Conservation (phyloP, 2,329 filamentous ascomycete genomes). For the Trichoderma endophyticum region DNA sequence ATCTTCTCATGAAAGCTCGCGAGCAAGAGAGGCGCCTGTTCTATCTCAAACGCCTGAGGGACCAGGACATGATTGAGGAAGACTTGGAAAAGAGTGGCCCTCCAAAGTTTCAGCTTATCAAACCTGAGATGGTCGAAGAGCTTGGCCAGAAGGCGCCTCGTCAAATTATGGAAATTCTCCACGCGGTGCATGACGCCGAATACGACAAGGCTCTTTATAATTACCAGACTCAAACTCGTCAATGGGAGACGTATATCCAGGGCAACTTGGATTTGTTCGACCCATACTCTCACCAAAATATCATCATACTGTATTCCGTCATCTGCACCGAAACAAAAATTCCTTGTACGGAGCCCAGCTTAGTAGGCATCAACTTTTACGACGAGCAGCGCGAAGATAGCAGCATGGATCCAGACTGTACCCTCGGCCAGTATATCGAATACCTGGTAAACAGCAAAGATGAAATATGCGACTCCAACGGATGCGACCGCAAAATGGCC, state of each 20-base stretch:
- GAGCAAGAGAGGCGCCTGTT: conserved; percentile 84
- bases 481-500: conserved; percentile 83
- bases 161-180: conserved; percentile 88
- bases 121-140: conserved; percentile 90
- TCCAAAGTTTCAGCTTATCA: conserved; percentile 83
- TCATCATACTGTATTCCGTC: conserved; percentile 88
- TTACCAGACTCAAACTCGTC: conserved; percentile 88
- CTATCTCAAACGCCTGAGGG: conserved; percentile 77
- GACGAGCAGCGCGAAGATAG: conserved; percentile 79
- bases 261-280: conserved; percentile 88
- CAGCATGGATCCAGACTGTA: conserved; percentile 79
- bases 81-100: conserved; percentile 61
- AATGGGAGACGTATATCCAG: conserved; percentile 94
- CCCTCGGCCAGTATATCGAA: conserved; percentile 91
- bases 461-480: conserved; percentile 74
- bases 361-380: conserved; percentile 91
- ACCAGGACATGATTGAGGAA: conserved; percentile 63
- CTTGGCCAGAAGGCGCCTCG: conserved; percentile 75
- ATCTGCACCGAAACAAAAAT: conserved; percentile 93
- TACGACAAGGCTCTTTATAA: conserved; percentile 93
- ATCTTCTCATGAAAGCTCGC: conserved; percentile 85
- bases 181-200: conserved; percentile 93
- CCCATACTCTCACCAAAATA: conserved; percentile 93
- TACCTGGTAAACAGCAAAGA: conserved; percentile 76
- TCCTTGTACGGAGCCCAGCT: conserved; percentile 83